Base-by-base conservation (phyloP, 192 early-diverging fungal species). In the Anaeromyces robustus region DNA sequence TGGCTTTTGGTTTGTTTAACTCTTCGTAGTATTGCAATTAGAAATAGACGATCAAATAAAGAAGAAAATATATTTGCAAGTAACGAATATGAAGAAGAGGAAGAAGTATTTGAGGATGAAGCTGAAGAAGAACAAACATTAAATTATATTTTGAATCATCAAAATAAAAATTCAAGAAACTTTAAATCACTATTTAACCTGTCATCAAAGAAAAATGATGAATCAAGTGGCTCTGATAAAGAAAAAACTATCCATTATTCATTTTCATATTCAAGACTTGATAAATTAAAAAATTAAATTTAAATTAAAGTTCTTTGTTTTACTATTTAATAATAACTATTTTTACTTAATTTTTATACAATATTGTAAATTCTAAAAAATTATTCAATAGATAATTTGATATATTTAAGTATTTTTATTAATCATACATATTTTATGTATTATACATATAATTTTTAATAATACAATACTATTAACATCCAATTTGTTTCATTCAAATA, bases 1-100 rank as follows among this genome's bases (percentile, higher is more conserved):
- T 91, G 90, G 90, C 83, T 90, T 2, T 80, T 89, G 17, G 84
- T 90, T 0, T 87, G 86, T 7, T 81, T 90, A 17, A 68, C 52
- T n/a, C 17, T 68, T n/a, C 17, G 52, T 9, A 68, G 52, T n/a
- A 68, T 68, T n/a, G 26, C 52, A n/a, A 68, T 68, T n/a, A 68
- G 52, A n/a, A 68, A n/a, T n/a, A 68, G 52, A n/a, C 26, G 11
- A n/a, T 22, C 52, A 28, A 22, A 68, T 68, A 68, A n/a, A 68
- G 52, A 68, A n/a, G 52, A 68, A 68, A 68, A 68, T 68, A 26
- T 68, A 68, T 68, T 68, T 11, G 52, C 52, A 26, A 11, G 2
- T 68, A 68, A 68, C 7, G 52, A 68, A n/a, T 68, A 68, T 68
- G 52, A 68, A 68, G 52, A 68, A 68, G 52, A 68, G 11, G 52